Evolutionary conservation across 2,329 filamentous ascomycete genomes (phyloP).

Genomic region (Aspergillus tanneri): DNA sequence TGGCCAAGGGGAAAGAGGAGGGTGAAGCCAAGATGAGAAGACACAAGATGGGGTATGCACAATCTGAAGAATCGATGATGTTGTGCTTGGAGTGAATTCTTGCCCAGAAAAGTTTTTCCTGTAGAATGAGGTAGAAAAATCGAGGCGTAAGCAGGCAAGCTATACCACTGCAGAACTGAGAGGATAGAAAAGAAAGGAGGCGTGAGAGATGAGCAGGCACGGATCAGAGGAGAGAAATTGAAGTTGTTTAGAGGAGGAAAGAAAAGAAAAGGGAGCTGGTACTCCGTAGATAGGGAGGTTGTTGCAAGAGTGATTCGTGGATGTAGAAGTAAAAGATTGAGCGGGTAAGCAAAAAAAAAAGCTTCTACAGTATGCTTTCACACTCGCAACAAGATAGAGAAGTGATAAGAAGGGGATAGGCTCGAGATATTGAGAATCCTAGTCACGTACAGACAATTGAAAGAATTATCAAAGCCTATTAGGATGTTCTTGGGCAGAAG

Average conservation of each 20-base stretch:
- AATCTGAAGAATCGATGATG: background rate
- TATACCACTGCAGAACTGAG: no score
- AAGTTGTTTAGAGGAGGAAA: background rate
- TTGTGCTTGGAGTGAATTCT: no score
- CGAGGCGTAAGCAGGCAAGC: background rate
- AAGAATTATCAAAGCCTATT: no score
- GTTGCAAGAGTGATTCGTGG: background rate
- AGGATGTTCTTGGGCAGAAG: background rate
- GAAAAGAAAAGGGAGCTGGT: no score
- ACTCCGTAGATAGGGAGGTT: no score
- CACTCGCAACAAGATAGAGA: background rate
- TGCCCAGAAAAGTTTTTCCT: background rate
- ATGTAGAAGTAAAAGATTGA: slow-evolving; percentile 4
- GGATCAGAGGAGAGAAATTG: slow-evolving; percentile 2
- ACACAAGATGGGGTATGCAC: background rate
- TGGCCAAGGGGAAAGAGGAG: background rate
- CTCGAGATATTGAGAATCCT: no score
- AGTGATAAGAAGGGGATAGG: no score
- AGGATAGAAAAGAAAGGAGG: no score
- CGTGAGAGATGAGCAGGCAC: slow-evolving; percentile 2
- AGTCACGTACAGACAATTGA: no score
- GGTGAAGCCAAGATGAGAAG: background rate
- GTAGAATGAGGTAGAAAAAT: background rate
- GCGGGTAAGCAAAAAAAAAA: slow-evolving; percentile 20
- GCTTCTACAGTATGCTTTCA: slow-evolving; percentile 1